A percentile compares a stretch with the other conserved stretches of the same genome.
Evolutionary conservation across 352 stramenopile genomes (phyloP).

Genomic region (Discostella stelligera): DNA sequence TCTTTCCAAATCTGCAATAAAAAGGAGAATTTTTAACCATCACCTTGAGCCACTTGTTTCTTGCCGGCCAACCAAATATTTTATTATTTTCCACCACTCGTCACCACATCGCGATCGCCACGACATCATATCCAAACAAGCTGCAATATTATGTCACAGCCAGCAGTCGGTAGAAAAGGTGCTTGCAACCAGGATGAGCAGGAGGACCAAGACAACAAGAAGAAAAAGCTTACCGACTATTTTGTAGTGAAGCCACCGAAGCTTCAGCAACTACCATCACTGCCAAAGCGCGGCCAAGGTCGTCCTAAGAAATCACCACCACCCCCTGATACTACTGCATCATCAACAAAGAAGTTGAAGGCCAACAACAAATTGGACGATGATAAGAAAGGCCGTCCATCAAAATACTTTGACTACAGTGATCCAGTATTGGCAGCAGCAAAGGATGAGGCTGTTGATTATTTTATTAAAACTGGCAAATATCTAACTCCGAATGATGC

Average conservation of each 20-base stretch:
- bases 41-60: too few species aligned
- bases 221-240: not conserved
- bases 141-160: not conserved
- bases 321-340: not conserved
- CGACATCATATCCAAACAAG: too few species aligned
- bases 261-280: too few species aligned
- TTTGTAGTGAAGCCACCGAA: too few species aligned
- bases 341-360: not conserved
- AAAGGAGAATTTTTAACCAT: too few species aligned
- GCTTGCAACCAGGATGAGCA: not conserved
- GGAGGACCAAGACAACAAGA: not conserved
- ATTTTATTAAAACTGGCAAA: not conserved
- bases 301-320: not conserved
- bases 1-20: too few species aligned
- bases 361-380: not conserved
- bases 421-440: not conserved
- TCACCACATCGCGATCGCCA: too few species aligned
- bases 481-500: too few species aligned
- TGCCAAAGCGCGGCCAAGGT: not conserved
- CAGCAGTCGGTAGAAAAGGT: not conserved
- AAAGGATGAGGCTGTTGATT: slow-evolving; percentile 1
- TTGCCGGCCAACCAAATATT: too few species aligned
- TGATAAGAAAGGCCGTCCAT: not conserved
- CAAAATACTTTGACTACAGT: slow-evolving; percentile 1
- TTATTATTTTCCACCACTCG: too few species aligned